Base-by-base conservation (phyloP, 1,139 yeast genomes). In the Hanseniaspora uvarum region DNA sequence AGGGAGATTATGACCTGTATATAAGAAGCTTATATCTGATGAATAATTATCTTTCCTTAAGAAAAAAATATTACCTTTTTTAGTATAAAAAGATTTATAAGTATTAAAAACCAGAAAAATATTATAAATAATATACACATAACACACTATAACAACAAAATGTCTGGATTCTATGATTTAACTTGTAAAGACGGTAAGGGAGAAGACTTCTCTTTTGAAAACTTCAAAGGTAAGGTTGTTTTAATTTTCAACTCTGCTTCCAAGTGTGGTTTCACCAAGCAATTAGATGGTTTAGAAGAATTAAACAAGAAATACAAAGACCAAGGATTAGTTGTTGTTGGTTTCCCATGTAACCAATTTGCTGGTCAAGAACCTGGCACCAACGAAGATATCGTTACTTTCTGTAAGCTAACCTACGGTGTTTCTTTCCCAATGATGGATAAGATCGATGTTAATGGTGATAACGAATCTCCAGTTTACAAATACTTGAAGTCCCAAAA, bases 271-370 rank as follows among this genome's bases (percentile, higher is more conserved):
- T 86, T 86, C 62, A 83, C 86, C 62, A 84, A 87, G 58, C 96
- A 94, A 65, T 94, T 89, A 72, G 72, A 75, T 63, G 96, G 83
- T 58, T 76, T 92, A 57, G 96, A 92, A 72, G 83, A 76, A 60
- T 72, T 92, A 59, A 82, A 89, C 76, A 75, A 85, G 64, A 81
- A 85, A 68, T 86, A 84, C 72, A 75, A 77, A 57, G 89, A 78
- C 60, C 67, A 83, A 65, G 94, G 89, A 28, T 75, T 92, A 39
- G 86, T 76, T 55, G 52, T 54, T 30, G 36, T 54, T 39, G 98
- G 95, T 3, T 92, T 92, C 80, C 98, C 98, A 61, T 81, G 88
- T 68, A 82, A 83, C 68, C 97, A 92, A 70, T 92, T 92, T 63
- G 92, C 86, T 45, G 77, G 76, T 59, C 96, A 92, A 70, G 97